Evolutionary conservation across 2,329 filamentous ascomycete species (phyloP), one percentile per base, ranked within the genome.

Genomic region (Colletotrichum chrysophilum): DNA sequence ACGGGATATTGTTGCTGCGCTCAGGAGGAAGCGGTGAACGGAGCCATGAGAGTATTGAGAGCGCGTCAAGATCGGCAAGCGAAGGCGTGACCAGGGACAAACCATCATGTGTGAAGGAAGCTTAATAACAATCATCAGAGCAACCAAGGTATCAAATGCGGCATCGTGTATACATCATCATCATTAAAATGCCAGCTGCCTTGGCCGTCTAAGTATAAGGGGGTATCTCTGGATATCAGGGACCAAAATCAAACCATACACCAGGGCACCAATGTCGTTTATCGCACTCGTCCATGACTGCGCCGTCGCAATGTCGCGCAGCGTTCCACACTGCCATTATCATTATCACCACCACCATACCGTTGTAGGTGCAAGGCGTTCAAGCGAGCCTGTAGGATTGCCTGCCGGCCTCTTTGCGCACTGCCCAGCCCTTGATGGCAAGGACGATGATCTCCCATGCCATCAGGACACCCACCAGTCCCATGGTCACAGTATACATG

Each of bases 371-470:
- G 43, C n/a, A 6, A 9, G 5, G 2, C 9, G 9, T n/a, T 76
- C 70, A 74, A 30, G n/a, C 16, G 52, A 66, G 56, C 34, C 21
- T 52, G 26, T 43, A 61, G 3, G 52, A 34, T 7, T 43, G 61
- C 21, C 61, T 66, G 5, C 66, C 79, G 1, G 80, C 79, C 80
- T 91, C 89, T 69, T 82, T 85, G 66, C 89, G 87, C 18, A 91
- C 85, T 6, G 95, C 95, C 95, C 95, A 98, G 30, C 96, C 96
- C 85, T 98, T 98, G 82, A 98, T 86, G 30, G 95, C 94, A 75
- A 98, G 91, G 13, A 94, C 87, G 32, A 96, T 81, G 24, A 97
- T 90, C 70, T 94, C 90, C 93, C 95, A 98, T 0, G 96, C 93
- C 94, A 98, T 96, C 67, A 98, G 84, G 66, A 98, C 88, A 3